phyloP scores from a whole-genome alignment of 768 basidiomycete genomes.

The Cystobasidium ongulense region DNA sequence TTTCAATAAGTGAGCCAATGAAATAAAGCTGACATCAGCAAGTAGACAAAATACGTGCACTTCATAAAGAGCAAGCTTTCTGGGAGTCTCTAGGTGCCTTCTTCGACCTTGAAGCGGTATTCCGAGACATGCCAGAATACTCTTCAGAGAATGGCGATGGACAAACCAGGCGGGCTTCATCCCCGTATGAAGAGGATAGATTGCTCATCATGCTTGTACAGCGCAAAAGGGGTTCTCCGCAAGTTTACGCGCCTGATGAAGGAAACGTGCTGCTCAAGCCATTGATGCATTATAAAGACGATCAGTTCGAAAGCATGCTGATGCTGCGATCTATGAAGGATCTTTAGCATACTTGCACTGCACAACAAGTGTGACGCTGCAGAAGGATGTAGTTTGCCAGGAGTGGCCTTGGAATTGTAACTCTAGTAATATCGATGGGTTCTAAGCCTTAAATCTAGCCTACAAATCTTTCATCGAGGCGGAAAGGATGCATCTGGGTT shows the following conservation, averaged over 20 bases:
- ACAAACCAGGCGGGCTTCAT: background rate
- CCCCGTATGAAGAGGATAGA: background rate
- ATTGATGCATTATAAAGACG: background rate
- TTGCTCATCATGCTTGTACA: conserved; percentile 13
- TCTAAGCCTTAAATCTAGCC: too few species aligned
- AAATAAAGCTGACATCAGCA: background rate
- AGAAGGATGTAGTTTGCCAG: background rate
- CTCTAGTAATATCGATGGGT: too few species aligned
- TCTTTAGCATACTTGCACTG: background rate
- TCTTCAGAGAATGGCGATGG: background rate
- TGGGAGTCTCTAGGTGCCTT: conserved; percentile 23
- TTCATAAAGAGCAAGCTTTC: conserved; percentile 20
- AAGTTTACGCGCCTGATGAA: background rate
- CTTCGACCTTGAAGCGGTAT: conserved; percentile 4
- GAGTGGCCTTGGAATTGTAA: too few species aligned
- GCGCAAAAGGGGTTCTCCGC: background rate
- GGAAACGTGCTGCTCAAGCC: background rate
- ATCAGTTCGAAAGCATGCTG: background rate
- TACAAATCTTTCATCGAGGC: too few species aligned
- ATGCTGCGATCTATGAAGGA: background rate
- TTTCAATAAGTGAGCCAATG: too few species aligned
- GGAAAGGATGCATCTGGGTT: conserved; percentile 24
- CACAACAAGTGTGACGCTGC: background rate
- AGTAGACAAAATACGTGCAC: conserved; percentile 19
- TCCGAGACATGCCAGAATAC: background rate